phyloP scores from a whole-genome alignment of 441 rosid species.

The Gossypium gossypioides region DNA sequence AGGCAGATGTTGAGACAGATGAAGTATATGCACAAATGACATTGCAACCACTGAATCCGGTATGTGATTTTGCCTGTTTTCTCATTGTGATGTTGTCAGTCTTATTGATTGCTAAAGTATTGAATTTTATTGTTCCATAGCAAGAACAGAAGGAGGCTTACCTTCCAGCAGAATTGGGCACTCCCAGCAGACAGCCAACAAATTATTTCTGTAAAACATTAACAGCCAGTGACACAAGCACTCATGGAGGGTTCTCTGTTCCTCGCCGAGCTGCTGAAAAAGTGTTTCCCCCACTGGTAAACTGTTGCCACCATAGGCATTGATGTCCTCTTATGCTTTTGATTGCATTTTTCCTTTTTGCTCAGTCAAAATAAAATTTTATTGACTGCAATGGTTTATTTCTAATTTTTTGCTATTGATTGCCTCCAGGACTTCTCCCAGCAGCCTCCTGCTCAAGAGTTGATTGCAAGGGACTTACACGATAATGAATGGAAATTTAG shows the following conservation, averaged over 20 bases:
- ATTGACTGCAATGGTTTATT: not conserved
- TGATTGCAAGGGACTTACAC: constrained; percentile 93
- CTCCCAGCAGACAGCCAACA: constrained; percentile 81
- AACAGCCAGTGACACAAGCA: constrained; percentile 97
- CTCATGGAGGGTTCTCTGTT: constrained; percentile 98
- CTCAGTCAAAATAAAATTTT: too few species aligned
- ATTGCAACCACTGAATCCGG: constrained; percentile 76
- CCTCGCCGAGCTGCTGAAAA: constrained; percentile 99
- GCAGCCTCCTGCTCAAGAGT: constrained; percentile 96
- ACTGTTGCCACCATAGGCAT: not conserved
- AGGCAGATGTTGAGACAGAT: constrained; percentile 97
- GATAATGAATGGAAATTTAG: constrained; percentile 96
- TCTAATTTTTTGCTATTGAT: constrained; percentile 15
- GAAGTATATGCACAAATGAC: constrained; percentile 99
- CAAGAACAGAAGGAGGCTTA: constrained; percentile 87
- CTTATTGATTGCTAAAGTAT: not conserved
- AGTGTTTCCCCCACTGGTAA: constrained; percentile 94
- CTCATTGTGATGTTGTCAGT: not conserved
- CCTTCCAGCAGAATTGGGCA: constrained; percentile 79
- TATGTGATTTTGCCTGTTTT: constrained; percentile 21
- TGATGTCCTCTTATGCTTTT: not conserved
- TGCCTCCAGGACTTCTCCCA: constrained; percentile 67
- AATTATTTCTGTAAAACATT: constrained; percentile 93
- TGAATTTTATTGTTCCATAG: constrained; percentile 28
- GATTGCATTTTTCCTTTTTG: not conserved